Base-by-base conservation (phyloP, 352 stramenopile species). In the Pythium graminicola region DNA sequence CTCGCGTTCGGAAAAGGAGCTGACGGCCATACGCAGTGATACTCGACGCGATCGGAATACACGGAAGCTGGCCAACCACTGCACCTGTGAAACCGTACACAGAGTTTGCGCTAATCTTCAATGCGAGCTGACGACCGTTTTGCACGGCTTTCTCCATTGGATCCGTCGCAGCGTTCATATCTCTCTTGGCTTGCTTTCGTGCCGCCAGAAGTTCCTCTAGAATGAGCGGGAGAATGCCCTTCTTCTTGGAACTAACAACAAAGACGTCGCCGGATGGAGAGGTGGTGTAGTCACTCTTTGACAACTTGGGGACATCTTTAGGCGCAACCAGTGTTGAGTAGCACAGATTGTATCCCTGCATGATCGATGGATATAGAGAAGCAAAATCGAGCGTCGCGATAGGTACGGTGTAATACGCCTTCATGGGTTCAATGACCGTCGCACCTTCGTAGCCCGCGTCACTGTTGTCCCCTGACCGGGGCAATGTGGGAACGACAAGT, bases 51-150 rank as follows among this genome's bases (percentile, higher is more conserved):
- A 99, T 99, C 1, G 94, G 88, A 47, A 99, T 93, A 72, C 97
- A 99, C 11, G 97, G 97, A 50, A 99, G 72, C 62, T 99, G 95
- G 1, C 97, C 97, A 2, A 99, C 92, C 24, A 95, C 98, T 29
- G 97, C 97, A 51, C 97, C 97, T 1, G 97, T 99, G 67, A 99
- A 99, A n/a, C 97, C 97, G 61, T 99, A 99, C 20, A 99, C 97
- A 16, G 93, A 99, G 79, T 99, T 99, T 27, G 96, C 97, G 23
- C 89, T 98, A 29, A 99, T 77, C 65, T 99, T 99, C 14, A 99
- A 73, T 4, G 91, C 89, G 14, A 97, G 63, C 67, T 99, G 95
- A 14, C 97, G 93, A 57, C 97, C 97, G 73, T 99, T 99, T 65
- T 99, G 97, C 29, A 99, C 97, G 13, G 96, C 96, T 55, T 98